Evolutionary conservation across 306 rosid species (phyloP).

Genomic region (Corylus americana): DNA sequence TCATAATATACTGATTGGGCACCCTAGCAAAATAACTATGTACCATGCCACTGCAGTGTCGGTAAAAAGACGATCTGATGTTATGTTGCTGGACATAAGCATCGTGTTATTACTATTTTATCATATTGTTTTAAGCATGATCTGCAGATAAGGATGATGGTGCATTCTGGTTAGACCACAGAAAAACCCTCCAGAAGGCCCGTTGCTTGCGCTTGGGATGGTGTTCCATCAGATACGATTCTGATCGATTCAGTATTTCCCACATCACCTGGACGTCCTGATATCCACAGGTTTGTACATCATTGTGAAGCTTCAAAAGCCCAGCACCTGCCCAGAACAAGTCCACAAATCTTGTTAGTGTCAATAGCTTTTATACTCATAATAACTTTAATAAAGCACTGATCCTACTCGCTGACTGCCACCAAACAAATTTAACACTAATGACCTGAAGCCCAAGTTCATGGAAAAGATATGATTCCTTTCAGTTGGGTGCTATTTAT

Average conservation of each 20-base stretch:
- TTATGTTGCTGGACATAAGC: constrained; percentile 12
- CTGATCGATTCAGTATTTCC: constrained; percentile 64
- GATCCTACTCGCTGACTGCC: neutral
- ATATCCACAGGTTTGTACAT: constrained; percentile 80
- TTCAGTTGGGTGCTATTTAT: neutral
- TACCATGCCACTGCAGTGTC: constrained; percentile 22
- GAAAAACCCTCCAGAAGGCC: constrained; percentile 60
- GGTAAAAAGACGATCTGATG: constrained; percentile 27
- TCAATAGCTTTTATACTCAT: neutral
- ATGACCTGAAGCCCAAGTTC: neutral
- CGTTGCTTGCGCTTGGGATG: constrained; percentile 52
- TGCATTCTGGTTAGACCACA: constrained; percentile 50
- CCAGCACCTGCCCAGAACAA: constrained; percentile 56
- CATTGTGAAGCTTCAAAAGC: constrained; percentile 65
- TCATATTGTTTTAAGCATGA: constrained; percentile 26
- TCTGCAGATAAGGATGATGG: constrained; percentile 39
- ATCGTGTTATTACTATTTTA: neutral
- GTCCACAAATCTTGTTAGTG: constrained; percentile 1
- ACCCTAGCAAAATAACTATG: constrained; percentile 20
- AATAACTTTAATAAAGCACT: neutral
- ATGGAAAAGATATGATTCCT: neutral
- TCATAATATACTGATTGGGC: constrained; percentile 6
- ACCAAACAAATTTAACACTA: neutral
- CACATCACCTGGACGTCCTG: constrained; percentile 91
- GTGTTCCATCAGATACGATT: constrained; percentile 31